Conservation (phyloP, 495 filamentous ascomycete species). For the Geoglossum glabrum region DNA sequence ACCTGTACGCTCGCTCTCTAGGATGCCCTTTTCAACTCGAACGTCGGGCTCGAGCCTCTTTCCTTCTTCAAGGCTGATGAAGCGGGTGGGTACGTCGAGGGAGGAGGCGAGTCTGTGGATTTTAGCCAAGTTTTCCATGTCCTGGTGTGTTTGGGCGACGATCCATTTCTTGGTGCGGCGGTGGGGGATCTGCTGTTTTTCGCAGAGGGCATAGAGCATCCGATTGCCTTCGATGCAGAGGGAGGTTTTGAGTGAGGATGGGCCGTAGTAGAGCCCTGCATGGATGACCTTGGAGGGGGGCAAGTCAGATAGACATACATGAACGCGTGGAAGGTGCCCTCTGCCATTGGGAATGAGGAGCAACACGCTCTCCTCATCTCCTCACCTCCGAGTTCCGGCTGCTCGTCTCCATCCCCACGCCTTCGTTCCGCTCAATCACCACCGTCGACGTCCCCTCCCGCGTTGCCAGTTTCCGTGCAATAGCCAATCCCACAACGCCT, state of each 20-base stretch:
- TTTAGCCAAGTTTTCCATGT: slow-evolving; percentile 32
- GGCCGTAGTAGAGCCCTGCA: slow-evolving; percentile 82
- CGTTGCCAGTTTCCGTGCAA: slow-evolving; percentile 54
- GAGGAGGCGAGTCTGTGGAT: slow-evolving; percentile 30
- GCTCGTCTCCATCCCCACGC: slow-evolving; percentile 75
- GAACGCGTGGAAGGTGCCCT: too few species aligned
- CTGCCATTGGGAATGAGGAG: not conserved
- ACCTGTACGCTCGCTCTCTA: slow-evolving; percentile 69
- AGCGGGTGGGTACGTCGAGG: slow-evolving; percentile 53
- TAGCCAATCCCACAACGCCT: slow-evolving; percentile 80
- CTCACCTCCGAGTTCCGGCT: slow-evolving; percentile 74
- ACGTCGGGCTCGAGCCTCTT: slow-evolving; percentile 50
- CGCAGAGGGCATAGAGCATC: slow-evolving; percentile 64
- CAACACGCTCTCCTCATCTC: not conserved
- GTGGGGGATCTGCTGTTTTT: slow-evolving; percentile 42
- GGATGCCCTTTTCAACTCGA: slow-evolving; percentile 42
- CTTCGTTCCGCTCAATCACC: slow-evolving; percentile 60
- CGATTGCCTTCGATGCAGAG: slow-evolving; percentile 63
- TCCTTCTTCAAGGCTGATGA: slow-evolving; percentile 41
- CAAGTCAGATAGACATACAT: not conserved
- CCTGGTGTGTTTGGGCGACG: slow-evolving; percentile 57
- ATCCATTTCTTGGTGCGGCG: slow-evolving; percentile 80
- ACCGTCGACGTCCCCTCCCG: slow-evolving; percentile 46
- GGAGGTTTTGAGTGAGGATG: slow-evolving; percentile 52
- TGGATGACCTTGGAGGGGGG: slow-evolving; percentile 54